Conservation (phyloP, 208 protist genomes). For the Acanthamoeba triangularis region DNA sequence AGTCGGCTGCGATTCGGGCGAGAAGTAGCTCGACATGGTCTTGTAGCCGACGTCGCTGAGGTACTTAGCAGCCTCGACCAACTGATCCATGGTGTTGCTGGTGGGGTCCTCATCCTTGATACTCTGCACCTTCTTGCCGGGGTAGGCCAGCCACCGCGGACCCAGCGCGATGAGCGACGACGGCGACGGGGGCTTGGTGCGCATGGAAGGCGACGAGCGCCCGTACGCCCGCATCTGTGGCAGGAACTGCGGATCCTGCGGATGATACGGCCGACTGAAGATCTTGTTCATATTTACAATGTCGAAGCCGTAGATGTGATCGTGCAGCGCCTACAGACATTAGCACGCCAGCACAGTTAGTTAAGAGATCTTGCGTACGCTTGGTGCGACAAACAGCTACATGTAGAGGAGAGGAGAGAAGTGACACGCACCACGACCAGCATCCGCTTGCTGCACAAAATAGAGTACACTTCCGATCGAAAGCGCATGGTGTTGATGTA, state of each 20-base stretch:
- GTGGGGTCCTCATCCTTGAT: conserved; percentile 21
- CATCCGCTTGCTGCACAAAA: conserved; percentile 71
- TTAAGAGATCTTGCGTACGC: background rate
- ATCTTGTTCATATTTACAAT: conserved; percentile 76
- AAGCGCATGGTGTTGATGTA: conserved; percentile 74
- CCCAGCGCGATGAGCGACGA: conserved; percentile 52
- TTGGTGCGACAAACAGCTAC: background rate
- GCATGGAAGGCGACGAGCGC: background rate
- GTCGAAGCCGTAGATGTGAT: conserved; percentile 70
- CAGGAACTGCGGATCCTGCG: conserved; percentile 49
- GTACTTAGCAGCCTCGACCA: conserved; percentile 63
- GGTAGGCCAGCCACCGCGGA: conserved; percentile 70
- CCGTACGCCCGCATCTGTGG: conserved; percentile 55
- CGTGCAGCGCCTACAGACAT: background rate
- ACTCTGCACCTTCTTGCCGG: conserved; percentile 47
- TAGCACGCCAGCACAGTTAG: background rate
- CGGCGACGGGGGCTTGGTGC: conserved; percentile 23
- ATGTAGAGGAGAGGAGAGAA: background rate
- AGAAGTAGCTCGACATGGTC: conserved; percentile 63
- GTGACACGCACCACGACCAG: conserved; percentile 50
- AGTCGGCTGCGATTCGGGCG: conserved; percentile 1
- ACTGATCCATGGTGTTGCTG: background rate
- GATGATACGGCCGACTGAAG: conserved; percentile 45
- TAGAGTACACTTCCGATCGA: conserved; percentile 53
- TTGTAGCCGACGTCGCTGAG: conserved; percentile 59